Evolutionary conservation across 805 yeast species (phyloP), one percentile per base, ranked within the genome.

Genomic region (Wickerhamiella bombiphila): DNA sequence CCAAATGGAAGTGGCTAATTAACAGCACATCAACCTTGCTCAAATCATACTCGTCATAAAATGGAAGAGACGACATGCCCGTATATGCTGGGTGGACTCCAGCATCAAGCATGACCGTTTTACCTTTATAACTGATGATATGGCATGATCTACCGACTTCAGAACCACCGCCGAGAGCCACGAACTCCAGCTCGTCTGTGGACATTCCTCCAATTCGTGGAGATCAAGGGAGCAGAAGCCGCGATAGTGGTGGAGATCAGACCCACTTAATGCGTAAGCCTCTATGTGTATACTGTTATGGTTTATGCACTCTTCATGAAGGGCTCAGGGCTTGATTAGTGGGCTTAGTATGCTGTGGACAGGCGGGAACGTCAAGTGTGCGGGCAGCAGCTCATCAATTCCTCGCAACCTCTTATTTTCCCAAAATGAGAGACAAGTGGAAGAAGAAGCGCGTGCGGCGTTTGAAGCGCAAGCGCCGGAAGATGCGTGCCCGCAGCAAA

Each of bases 361-460:
- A n/a, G n/a, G n/a, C n/a, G n/a, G n/a, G n/a, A n/a, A n/a, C n/a
- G n/a, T n/a, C n/a, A n/a, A n/a, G n/a, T n/a, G n/a, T n/a, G n/a
- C n/a, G n/a, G n/a, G n/a, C n/a, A n/a, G n/a, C n/a, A n/a, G n/a
- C n/a, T n/a, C n/a, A n/a, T n/a, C n/a, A n/a, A n/a, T n/a, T n/a
- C n/a, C n/a, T n/a, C n/a, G n/a, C n/a, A n/a, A n/a, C n/a, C n/a
- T n/a, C n/a, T n/a, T n/a, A 7, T 35, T 18, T 11, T n/a, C 24
- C 39, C 47, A 45, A 40, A 41, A 57, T 57, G 61, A 55, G 61
- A 56, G 77, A 80, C 72, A 86, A 86, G 80, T 86, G 96, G 97
- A 88, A 95, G 81, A 88, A 88, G 81, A 88, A 88, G 94, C 88
- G 97, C 86, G 93, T 80, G 70, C 86, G 97, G 82, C 83, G 97